A percentile compares a stretch with the other conserved stretches of the same genome.
These are phyloP conservation scores for Cornus suecica DNA, from an alignment of 148 eudicot species.

Conservation along the genomic window DNA sequence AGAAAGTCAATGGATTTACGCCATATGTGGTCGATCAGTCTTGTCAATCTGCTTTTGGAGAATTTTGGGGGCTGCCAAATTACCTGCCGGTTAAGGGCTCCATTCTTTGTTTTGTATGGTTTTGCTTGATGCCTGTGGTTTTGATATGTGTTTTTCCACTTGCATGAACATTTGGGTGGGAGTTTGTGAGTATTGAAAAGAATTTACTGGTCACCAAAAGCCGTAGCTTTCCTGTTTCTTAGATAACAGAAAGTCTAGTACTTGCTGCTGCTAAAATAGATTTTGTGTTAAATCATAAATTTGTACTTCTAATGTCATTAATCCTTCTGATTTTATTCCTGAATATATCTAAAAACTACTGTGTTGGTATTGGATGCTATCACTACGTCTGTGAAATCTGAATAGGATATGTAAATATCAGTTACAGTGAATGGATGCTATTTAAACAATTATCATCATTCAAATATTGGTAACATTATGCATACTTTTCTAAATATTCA, in stretches of 20 bases:
- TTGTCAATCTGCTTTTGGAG: not conserved
- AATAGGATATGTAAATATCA: not conserved
- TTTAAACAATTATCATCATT: conserved; percentile 3
- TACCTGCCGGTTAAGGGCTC: not conserved
- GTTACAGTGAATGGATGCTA: not conserved
- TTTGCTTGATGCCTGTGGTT: not conserved
- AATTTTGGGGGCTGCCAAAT: not conserved
- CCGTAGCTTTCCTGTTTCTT: not conserved
- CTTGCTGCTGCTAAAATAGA: not conserved
- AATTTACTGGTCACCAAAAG: not conserved
- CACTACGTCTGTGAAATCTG: not conserved
- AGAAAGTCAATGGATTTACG: not conserved
- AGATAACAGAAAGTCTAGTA: not conserved
- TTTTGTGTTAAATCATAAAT: not conserved
- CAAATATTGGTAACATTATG: not conserved
- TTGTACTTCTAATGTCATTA: too few relatives aligned
- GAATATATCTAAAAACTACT: not conserved
- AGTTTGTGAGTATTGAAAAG: not conserved
- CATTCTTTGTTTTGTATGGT: not conserved
- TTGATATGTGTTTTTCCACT: not conserved
- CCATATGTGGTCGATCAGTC: not conserved
- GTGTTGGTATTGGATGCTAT: not conserved
- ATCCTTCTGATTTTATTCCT: not conserved
- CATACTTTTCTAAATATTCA: not conserved
- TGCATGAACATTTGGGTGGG: not conserved